These are phyloP conservation scores for Tricholoma flavovirens DNA, from an alignment of 768 basidiomycete species.

Conservation along the genomic window DNA sequence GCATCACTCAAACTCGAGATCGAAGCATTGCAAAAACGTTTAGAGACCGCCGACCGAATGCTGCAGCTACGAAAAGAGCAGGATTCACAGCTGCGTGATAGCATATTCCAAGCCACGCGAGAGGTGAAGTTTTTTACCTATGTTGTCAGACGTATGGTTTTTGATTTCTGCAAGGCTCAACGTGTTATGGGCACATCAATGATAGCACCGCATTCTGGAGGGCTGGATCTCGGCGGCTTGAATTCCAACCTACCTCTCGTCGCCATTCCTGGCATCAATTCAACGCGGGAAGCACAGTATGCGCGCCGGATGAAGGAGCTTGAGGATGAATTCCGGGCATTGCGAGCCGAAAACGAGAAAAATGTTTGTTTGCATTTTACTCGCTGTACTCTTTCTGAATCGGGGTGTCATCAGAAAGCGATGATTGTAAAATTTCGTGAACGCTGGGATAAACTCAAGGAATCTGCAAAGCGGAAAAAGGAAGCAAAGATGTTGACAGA, in stretches of 20 bases:
- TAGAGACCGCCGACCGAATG: slow-evolving; percentile 56
- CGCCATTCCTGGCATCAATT: slow-evolving; percentile 43
- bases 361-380: slow-evolving; percentile 45
- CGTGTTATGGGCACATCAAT: slow-evolving; percentile 70
- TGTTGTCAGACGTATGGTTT: not conserved
- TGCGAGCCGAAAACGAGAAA: slow-evolving; percentile 74
- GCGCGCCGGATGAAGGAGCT: slow-evolving; percentile 68
- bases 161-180: slow-evolving; percentile 52
- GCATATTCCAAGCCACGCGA: slow-evolving; percentile 66
- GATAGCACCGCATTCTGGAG: slow-evolving; percentile 42
- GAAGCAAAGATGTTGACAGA: slow-evolving; percentile 59
- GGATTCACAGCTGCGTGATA: slow-evolving; percentile 73
- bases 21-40: slow-evolving; percentile 47
- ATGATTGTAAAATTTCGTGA: slow-evolving; percentile 82
- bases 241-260: slow-evolving; percentile 54
- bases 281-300: slow-evolving; percentile 51
- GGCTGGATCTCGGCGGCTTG: slow-evolving; percentile 48
- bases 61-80: slow-evolving; percentile 72
- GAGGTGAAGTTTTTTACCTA: slow-evolving; percentile 33
- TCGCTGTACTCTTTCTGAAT: slow-evolving; percentile 2
- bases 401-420: slow-evolving; percentile 49
- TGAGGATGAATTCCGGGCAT: slow-evolving; percentile 66
- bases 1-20: slow-evolving; percentile 53
- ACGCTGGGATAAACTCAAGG: slow-evolving; percentile 87
- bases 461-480: slow-evolving; percentile 82